Base-by-base conservation (phyloP, 2,329 filamentous ascomycete species). In the Xylariales sp. region DNA sequence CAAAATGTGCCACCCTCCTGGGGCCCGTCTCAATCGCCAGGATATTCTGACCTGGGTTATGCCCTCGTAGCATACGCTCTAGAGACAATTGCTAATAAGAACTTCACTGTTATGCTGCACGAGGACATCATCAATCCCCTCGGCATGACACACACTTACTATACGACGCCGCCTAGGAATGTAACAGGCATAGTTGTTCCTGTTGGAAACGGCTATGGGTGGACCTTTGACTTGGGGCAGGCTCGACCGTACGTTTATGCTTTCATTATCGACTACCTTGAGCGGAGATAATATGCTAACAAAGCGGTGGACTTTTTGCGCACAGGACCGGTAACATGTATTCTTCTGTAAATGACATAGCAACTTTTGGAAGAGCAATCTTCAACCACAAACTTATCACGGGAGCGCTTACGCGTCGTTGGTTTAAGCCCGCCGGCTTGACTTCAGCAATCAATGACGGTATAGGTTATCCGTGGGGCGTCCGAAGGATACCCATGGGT, bases 381-480 rank as follows among this genome's bases (percentile, higher is more conserved):
- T 54, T 71, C 15, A 49, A 49, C 8, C 62, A 58, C 14, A 56
- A 55, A 0, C 49, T 70, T 2, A 47, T 71, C 1, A 42, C 57
- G 0, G 46, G 55, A 1, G 43, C 52, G 3, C 45, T 55, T 12
- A 70, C 67, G 0, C 56, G 62, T n/a, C 55, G 64, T 23, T 71
- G 68, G 68, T 52, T 72, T 15, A 67, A 67, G 35, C 67, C 69
- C 0, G 45, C 48, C 1, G 48, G 56, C 4, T 53, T 63, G 17
- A 64, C 61, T 1, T 56, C 65, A 5, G 62, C 65, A 21, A 46
- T 63, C 1, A 42, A 50, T 27, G 57, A 61, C 10, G 57, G 59
- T 2, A 53, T 69, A 2, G 63, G 66, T 6, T 59, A 60, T 19
- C 69, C 69, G 1, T 72, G 67, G 67, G 67, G 68, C 12, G 59